Evolutionary conservation across 2,329 filamentous ascomycete genomes (phyloP).

Genomic region (Eutypa lata): DNA sequence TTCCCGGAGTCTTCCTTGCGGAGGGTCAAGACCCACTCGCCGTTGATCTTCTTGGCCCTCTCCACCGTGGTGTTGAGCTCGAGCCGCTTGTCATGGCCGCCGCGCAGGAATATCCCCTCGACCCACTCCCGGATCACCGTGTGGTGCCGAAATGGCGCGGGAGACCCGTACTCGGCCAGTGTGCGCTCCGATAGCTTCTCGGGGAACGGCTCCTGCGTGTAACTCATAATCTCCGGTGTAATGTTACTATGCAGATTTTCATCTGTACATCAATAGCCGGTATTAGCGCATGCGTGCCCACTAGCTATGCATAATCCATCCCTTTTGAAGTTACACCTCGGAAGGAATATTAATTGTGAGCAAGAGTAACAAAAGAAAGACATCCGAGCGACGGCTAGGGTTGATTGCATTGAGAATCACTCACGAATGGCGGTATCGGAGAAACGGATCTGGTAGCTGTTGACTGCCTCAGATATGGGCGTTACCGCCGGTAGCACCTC

Average conservation of each 20-base stretch:
- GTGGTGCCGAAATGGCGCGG: conserved; percentile 55
- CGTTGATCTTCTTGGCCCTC: conserved; percentile 40
- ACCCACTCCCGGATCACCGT: conserved; percentile 52
- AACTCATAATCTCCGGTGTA: conserved; percentile 52
- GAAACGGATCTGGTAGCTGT: conserved; percentile 40
- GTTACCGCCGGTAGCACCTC: conserved; percentile 38
- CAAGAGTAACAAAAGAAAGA: neutral
- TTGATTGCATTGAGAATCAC: neutral
- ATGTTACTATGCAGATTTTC: conserved; percentile 59
- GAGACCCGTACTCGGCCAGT: conserved; percentile 45
- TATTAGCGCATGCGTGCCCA: neutral
- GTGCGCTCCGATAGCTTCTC: conserved; percentile 38
- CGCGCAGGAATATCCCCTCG: conserved; percentile 33
- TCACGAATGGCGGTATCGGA: conserved; percentile 47
- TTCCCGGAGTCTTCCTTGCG: conserved; percentile 37
- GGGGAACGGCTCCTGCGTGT: conserved; percentile 48
- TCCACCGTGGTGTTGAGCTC: conserved; percentile 57
- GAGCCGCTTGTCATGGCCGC: conserved; percentile 32
- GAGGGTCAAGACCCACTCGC: conserved; percentile 48
- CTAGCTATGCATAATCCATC: too few relatives aligned
- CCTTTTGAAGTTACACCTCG: too few relatives aligned
- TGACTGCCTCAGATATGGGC: conserved; percentile 30
- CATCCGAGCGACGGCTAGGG: neutral
- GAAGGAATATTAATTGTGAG: neutral
- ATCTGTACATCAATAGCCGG: conserved; percentile 22